phyloP scores from a whole-genome alignment of 2,329 filamentous ascomycete species.

The Nemania bipapillata region DNA sequence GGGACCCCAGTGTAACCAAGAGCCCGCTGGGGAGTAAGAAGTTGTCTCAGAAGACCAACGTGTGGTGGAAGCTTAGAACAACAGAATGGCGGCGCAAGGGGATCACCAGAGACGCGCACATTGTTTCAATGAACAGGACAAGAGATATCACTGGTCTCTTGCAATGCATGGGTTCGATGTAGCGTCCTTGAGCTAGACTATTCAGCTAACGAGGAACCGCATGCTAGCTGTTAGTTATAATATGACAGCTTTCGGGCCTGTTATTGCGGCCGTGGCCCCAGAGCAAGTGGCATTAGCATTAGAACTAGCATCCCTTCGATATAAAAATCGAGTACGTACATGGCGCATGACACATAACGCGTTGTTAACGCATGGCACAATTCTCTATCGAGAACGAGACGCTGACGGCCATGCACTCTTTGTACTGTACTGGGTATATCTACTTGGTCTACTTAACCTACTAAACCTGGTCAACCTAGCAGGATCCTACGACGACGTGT shows the following conservation, averaged over 20 bases:
- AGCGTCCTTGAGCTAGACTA: not conserved
- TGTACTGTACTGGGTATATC: constrained; percentile 43
- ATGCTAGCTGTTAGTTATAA: constrained; percentile 30
- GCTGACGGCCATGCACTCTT: constrained; percentile 5
- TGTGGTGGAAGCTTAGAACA: constrained; percentile 22
- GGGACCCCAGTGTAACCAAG: constrained; percentile 5
- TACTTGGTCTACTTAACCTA: not conserved
- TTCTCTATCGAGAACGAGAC: not conserved
- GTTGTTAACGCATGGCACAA: not conserved
- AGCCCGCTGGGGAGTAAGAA: constrained; percentile 10
- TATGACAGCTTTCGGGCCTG: constrained; percentile 34
- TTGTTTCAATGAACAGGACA: constrained; percentile 46
- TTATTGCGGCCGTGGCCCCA: constrained; percentile 11
- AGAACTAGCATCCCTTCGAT: not conserved
- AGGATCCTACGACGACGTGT: constrained; percentile 36
- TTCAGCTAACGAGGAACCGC: constrained; percentile 33
- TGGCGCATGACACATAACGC: not conserved
- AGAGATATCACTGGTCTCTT: constrained; percentile 40
- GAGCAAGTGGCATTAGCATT: not conserved
- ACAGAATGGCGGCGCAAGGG: constrained; percentile 49
- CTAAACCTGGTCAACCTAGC: not conserved
- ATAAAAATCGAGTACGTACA: not conserved
- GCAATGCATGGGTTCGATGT: constrained; percentile 37
- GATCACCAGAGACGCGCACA: constrained; percentile 38
- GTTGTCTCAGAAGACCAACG: constrained; percentile 31